Evolutionary conservation across 164 flowering plant genomes (phyloP).

Genomic region (Buxus sempervirens): DNA sequence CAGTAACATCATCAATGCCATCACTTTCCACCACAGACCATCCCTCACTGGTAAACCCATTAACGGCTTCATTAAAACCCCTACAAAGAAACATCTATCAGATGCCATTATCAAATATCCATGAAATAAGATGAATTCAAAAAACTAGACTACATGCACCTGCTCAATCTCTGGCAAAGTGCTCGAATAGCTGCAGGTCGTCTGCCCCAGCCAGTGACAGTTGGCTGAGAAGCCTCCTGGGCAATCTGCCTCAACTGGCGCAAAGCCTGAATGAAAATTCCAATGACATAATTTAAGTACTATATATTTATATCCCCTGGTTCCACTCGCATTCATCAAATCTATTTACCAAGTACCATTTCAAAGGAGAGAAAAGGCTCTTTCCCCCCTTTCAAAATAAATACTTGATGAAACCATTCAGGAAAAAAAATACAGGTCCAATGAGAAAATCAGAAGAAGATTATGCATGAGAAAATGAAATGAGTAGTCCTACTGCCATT

Average conservation of each 20-base stretch:
- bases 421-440: too few relatives aligned
- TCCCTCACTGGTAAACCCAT: constrained; percentile 82
- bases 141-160: constrained; percentile 40
- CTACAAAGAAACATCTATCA: too few relatives aligned
- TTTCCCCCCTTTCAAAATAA: too few relatives aligned
- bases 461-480: too few relatives aligned
- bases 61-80: constrained; percentile 85
- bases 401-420: too few relatives aligned
- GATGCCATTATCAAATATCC: too few relatives aligned
- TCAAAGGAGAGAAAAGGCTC: too few relatives aligned
- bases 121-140: too few relatives aligned
- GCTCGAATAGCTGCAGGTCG: constrained; percentile 78
- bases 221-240: constrained; percentile 67
- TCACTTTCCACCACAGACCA: constrained; percentile 70
- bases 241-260: constrained; percentile 74
- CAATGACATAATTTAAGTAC: neutral
- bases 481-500: constrained; percentile 45
- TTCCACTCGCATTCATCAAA: too few relatives aligned
- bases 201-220: constrained; percentile 58
- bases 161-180: constrained; percentile 68
- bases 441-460: too few relatives aligned
- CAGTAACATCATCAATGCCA: constrained; percentile 79
- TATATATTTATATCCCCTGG: too few relatives aligned
- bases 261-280: constrained; percentile 44
- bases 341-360: too few relatives aligned